Evolutionary conservation across 305 asterid genomes (phyloP).

Genomic region (Rubia peregrina): DNA sequence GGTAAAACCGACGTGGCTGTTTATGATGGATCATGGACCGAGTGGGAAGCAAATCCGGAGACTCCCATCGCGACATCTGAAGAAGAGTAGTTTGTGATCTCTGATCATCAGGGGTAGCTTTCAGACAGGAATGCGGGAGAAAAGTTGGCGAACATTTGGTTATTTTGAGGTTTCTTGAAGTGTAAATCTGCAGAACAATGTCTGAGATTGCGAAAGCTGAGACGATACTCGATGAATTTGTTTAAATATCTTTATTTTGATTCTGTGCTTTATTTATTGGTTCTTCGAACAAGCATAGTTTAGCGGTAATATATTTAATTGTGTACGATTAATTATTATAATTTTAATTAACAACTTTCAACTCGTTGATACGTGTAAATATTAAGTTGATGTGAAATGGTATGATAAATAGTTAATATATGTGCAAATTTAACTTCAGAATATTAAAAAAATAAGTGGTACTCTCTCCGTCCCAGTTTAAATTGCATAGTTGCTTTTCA

Average conservation of each 20-base stretch:
- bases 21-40: conserved; percentile 94
- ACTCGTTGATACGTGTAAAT: too few species aligned
- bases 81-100: conserved; percentile 24
- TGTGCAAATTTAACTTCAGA: too few species aligned
- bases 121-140: conserved; percentile 12
- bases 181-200: neutral
- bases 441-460: too few species aligned
- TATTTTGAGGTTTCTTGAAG: neutral
- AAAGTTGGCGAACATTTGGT: neutral
- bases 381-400: too few species aligned
- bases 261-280: too few species aligned
- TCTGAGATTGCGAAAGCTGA: neutral
- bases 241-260: neutral
- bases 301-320: too few species aligned
- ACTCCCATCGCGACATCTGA: conserved; percentile 39
- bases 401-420: too few species aligned
- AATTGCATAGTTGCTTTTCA: too few species aligned
- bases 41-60: conserved; percentile 65
- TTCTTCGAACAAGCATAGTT: too few species aligned
- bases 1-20: conserved; percentile 69
- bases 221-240: neutral
- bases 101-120: neutral
- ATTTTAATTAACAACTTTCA: too few species aligned
- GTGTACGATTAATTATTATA: neutral
- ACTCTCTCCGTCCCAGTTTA: too few species aligned